Evolutionary conservation across 1,139 yeast genomes (phyloP).

Genomic region (Saccharomyces pastorianus): DNA sequence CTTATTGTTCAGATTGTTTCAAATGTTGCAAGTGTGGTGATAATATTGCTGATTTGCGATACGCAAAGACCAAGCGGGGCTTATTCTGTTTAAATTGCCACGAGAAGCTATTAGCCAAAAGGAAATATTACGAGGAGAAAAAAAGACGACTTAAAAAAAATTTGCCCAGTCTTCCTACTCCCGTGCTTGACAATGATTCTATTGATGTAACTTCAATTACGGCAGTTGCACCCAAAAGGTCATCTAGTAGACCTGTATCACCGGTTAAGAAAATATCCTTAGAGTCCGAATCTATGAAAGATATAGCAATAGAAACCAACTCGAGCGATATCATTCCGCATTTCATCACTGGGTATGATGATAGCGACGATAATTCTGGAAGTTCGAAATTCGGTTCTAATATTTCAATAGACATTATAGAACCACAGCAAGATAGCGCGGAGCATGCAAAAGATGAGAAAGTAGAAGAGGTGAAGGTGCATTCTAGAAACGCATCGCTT

Average conservation of each 20-base stretch:
- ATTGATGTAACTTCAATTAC: constrained; percentile 4
- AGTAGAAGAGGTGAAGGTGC: constrained; percentile 7
- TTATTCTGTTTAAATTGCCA: constrained; percentile 91
- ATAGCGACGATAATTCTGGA: neutral
- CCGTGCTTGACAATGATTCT: neutral
- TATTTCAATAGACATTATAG: neutral
- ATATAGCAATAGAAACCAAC: neutral
- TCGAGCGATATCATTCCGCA: constrained; percentile 3
- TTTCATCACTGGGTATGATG: neutral
- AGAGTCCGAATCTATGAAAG: neutral
- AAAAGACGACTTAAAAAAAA: constrained; percentile 30
- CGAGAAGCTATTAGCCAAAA: constrained; percentile 53
- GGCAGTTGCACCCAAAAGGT: constrained; percentile 10
- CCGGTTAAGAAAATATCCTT: constrained; percentile 5
- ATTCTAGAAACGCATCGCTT: constrained; percentile 16
- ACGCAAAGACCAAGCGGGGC: constrained; percentile 92
- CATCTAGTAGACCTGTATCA: constrained; percentile 17
- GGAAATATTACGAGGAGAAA: constrained; percentile 35
- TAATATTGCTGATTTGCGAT: constrained; percentile 80
- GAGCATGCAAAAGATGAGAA: constrained; percentile 6
- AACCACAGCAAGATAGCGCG: neutral
- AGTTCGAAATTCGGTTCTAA: neutral
- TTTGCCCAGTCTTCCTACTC: constrained; percentile 27
- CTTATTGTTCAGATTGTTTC: constrained; percentile 88
- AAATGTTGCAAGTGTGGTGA: constrained; percentile 84